A percentile compares a stretch with the other conserved stretches of the same genome.
phyloP scores from a whole-genome alignment of 768 basidiomycete genomes.

The Lyophyllum decastes region DNA sequence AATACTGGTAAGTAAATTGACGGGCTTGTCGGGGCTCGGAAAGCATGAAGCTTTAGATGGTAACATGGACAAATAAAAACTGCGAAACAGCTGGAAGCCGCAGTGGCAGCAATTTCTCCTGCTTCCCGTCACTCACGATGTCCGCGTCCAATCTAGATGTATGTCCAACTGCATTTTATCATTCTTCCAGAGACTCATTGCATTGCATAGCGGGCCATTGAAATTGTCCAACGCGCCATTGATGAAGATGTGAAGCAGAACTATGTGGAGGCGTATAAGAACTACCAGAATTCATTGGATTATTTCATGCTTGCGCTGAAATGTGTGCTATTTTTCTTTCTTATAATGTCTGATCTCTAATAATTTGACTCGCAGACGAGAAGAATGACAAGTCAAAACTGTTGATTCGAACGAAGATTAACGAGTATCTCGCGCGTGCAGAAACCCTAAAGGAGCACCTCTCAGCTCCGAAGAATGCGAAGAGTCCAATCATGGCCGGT shows the following conservation, averaged over 20 bases:
- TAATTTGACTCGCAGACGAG: constrained; percentile 55
- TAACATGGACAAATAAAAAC: constrained; percentile 10
- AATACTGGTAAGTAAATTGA: background rate
- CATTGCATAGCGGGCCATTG: constrained; percentile 61
- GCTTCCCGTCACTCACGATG: constrained; percentile 28
- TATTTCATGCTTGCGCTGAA: constrained; percentile 98
- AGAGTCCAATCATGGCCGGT: constrained; percentile 51
- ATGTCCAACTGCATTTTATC: constrained; percentile 18
- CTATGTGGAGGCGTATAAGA: constrained; percentile 92
- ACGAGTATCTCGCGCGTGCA: constrained; percentile 88
- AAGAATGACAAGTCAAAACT: constrained; percentile 92
- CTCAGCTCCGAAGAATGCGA: constrained; percentile 62
- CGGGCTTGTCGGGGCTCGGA: background rate
- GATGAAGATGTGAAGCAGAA: constrained; percentile 92
- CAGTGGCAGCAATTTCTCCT: background rate
- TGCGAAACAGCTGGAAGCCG: background rate
- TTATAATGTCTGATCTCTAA: constrained; percentile 1
- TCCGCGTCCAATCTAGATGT: constrained; percentile 50
- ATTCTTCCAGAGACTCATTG: background rate
- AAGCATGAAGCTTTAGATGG: constrained; percentile 10
- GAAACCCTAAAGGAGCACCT: constrained; percentile 91
- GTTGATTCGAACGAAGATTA: constrained; percentile 85
- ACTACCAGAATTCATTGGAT: constrained; percentile 93
- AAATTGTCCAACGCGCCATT: constrained; percentile 90
- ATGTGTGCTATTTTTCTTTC: constrained; percentile 49